Conservation (phyloP, 345 rosid genomes). For the Gossypium sturtianum region DNA sequence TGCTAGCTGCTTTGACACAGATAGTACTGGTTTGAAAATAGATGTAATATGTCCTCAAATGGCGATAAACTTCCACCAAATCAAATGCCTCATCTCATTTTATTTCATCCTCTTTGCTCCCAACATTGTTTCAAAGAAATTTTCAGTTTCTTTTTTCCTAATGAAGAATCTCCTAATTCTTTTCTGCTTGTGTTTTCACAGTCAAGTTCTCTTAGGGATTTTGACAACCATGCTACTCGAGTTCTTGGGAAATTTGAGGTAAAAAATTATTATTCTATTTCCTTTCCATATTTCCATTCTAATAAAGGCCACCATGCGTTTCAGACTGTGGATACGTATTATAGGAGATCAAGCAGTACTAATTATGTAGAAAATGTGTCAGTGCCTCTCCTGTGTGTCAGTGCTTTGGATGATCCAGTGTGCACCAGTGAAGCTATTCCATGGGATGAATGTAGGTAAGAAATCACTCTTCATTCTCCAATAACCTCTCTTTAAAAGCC, state of each 20-base stretch:
- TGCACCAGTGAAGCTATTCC: slow-evolving; percentile 91
- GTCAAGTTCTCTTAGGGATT: slow-evolving; percentile 82
- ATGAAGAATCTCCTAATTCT: background rate
- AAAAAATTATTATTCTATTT: slow-evolving; percentile 10
- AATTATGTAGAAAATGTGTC: slow-evolving; percentile 55
- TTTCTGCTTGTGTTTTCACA: slow-evolving; percentile 23
- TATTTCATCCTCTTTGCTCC: background rate
- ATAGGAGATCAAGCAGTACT: slow-evolving; percentile 73
- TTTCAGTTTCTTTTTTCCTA: background rate
- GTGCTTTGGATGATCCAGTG: slow-evolving; percentile 88
- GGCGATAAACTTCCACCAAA: background rate
- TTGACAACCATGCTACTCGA: slow-evolving; percentile 74
- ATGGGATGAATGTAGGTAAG: slow-evolving; percentile 90
- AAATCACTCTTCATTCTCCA: background rate
- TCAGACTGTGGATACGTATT: slow-evolving; percentile 84
- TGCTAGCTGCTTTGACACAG: background rate
- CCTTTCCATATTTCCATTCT: background rate
- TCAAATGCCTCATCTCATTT: background rate
- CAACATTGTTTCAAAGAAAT: background rate
- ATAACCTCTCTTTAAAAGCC: background rate
- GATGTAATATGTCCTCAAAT: background rate
- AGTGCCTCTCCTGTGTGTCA: slow-evolving; percentile 73
- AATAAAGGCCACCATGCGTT: slow-evolving; percentile 8
- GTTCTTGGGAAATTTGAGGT: slow-evolving; percentile 81
- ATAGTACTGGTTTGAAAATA: background rate